Evolutionary conservation across 2,329 filamentous ascomycete genomes (phyloP), one percentile per base, ranked within the genome.

Genomic region (Dryadomyces quercus-mongolicae): DNA sequence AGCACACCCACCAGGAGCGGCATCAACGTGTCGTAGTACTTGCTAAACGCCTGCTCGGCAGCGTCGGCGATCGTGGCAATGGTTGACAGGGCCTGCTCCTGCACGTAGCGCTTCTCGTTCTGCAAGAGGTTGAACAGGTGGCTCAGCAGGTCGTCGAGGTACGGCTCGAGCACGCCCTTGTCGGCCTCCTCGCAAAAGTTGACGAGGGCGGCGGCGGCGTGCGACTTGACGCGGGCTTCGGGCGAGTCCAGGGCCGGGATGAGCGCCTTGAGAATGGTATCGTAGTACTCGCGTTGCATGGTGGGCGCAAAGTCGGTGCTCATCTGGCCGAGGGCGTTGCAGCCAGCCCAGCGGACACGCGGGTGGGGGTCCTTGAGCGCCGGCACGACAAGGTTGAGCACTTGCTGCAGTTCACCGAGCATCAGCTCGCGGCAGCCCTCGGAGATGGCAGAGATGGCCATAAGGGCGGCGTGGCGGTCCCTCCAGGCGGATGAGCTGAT

Each of bases 111-210:
- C 74, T 97, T 95, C 54, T 88, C 84, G 66, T 88, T 95, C 64
- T 91, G 88, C 48, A 98, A 77, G 18, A 98, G 80, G 63, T 86
- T 83, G 70, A 96, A 88, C 13, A 98, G 78, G 60, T 92, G 86
- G 42, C 81, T 86, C 22, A 98, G 74, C 6, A 98, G 78, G 59
- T 90, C 81, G 64, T 94, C 92, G 10, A 98, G 82, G 66, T 97
- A 97, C 13, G 93, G 92, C 68, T 95, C 91, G 16, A 98, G 76
- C 20, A 89, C 86, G 54, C 80, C 80, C 72, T 95, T 95, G 69
- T 98, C 92, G 0, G 93, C 92, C 70, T 97, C 93, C 68, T 98
- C 93, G 68, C 93, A 98, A 69, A 98, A 98, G 73, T 98, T 98
- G 65, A 98, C 93, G 13, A 98, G 78, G 6, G 93, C 93, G n/a